Evolutionary conservation across 2,329 filamentous ascomycete species (phyloP).

Genomic region (Alternaria ventricosa): DNA sequence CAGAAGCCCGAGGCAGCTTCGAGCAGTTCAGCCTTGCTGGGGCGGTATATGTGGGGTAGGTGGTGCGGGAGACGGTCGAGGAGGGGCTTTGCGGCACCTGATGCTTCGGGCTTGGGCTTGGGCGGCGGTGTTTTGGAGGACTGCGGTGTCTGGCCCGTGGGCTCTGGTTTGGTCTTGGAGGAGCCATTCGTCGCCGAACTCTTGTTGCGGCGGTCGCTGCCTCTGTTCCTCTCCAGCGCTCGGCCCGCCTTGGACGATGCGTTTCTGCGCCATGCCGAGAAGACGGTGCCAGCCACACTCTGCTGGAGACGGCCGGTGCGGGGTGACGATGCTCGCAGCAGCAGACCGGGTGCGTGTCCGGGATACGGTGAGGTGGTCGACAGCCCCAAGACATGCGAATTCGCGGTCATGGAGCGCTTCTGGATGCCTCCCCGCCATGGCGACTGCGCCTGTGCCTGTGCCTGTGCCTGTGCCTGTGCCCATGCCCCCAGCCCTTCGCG

Average conservation of each 20-base stretch:
- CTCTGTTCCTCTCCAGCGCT: conserved; percentile 17
- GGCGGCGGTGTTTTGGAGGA: conserved; percentile 25
- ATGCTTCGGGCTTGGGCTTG: conserved; percentile 28
- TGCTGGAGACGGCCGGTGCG: conserved; percentile 16
- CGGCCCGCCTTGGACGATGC: conserved; percentile 33
- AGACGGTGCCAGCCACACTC: conserved; percentile 33
- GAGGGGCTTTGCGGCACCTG: conserved; percentile 51
- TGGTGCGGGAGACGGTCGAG: conserved; percentile 62
- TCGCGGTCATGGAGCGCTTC: conserved; percentile 18
- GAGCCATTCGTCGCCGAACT: conserved; percentile 44
- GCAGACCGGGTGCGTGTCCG: conserved; percentile 15
- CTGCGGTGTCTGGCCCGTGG: conserved; percentile 28
- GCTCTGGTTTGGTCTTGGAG: conserved; percentile 25
- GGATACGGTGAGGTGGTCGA: conserved; percentile 18
- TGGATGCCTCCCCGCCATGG: conserved; percentile 4
- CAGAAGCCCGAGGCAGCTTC: conserved; percentile 92
- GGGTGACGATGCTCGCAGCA: conserved; percentile 10
- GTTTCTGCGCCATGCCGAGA: conserved; percentile 39
- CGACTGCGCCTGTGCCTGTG: conserved; percentile 15
- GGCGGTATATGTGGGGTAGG: conserved; percentile 76
- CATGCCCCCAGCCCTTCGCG: conserved; percentile 15
- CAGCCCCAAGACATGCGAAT: conserved; percentile 3
- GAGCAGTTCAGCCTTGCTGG: conserved; percentile 90
- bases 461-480: conserved; percentile 9
- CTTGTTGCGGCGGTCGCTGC: conserved; percentile 42